These are phyloP conservation scores for Neofusicoccum cordaticola DNA, from an alignment of 2,329 filamentous ascomycete species.

Conservation along the genomic window DNA sequence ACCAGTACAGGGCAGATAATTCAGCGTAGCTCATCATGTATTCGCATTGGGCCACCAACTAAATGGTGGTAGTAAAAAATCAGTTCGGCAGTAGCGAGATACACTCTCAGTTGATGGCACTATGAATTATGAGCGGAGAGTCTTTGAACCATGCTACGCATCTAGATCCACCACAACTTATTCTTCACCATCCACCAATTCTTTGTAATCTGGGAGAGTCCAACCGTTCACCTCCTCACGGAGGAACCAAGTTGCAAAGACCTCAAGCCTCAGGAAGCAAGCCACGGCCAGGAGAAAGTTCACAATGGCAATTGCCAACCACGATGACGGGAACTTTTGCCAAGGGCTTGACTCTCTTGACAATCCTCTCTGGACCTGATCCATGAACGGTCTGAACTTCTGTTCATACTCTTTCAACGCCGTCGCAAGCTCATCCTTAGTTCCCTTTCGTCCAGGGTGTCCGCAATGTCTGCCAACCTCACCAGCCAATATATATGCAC, in stretches of 20 bases:
- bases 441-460: not conserved
- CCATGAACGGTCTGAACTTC: conserved; percentile 22
- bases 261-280: conserved; percentile 36
- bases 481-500: conserved; percentile 24
- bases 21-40: too few species aligned
- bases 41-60: too few species aligned
- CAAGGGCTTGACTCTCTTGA: not conserved
- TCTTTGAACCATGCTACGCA: too few species aligned
- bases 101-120: too few species aligned
- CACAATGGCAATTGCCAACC: conserved; percentile 33
- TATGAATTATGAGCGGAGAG: too few species aligned
- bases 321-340: conserved; percentile 26
- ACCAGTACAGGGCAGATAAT: too few species aligned
- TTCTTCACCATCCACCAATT: conserved; percentile 16
- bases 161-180: too few species aligned
- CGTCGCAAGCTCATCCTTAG: conserved; percentile 18
- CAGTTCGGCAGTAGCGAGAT: too few species aligned
- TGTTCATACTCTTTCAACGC: conserved; percentile 27
- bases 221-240: conserved; percentile 35
- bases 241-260: conserved; percentile 30
- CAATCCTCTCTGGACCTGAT: conserved; percentile 23
- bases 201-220: conserved; percentile 39
- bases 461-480: conserved; percentile 19
- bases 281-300: conserved; percentile 30
- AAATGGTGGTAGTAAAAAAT: too few species aligned